phyloP scores from a whole-genome alignment of 345 rosid genomes.

The Citrus medica region DNA sequence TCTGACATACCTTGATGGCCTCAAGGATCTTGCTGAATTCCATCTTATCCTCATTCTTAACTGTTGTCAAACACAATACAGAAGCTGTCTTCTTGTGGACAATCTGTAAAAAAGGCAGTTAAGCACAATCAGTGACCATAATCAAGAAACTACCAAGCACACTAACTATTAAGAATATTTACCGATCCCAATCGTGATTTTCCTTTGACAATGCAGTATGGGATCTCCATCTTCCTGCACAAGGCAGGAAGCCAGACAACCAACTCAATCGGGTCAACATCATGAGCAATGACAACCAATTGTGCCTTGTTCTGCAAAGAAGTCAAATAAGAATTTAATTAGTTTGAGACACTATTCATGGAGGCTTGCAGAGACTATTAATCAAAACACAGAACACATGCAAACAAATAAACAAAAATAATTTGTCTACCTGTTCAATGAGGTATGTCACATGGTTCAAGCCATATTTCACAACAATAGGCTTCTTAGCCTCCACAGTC shows the following conservation, averaged over 20 bases:
- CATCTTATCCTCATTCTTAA: conserved; percentile 76
- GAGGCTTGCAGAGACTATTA: background rate
- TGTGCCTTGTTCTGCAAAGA: conserved; percentile 61
- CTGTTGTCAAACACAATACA: conserved; percentile 63
- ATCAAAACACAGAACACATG: background rate
- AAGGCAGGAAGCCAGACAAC: conserved; percentile 88
- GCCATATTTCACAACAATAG: conserved; percentile 67
- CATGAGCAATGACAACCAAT: conserved; percentile 77
- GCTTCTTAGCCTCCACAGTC: conserved; percentile 60
- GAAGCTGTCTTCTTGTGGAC: conserved; percentile 71
- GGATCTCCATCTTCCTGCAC: conserved; percentile 87
- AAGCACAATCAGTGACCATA: background rate
- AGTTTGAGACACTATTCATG: background rate
- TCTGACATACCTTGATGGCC: conserved; percentile 59
- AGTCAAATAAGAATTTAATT: background rate
- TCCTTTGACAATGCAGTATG: conserved; percentile 80
- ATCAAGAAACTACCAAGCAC: background rate
- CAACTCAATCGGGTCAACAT: conserved; percentile 83
- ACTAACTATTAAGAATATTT: background rate
- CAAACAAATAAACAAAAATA: background rate
- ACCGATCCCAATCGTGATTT: conserved; percentile 77
- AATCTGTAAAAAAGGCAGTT: conserved; percentile 25
- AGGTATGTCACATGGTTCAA: conserved; percentile 75
- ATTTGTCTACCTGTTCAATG: conserved; percentile 52
- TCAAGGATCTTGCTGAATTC: conserved; percentile 77